Base-by-base conservation (phyloP, 2,329 filamentous ascomycete species). In the Aspergillus puulaauensis region DNA sequence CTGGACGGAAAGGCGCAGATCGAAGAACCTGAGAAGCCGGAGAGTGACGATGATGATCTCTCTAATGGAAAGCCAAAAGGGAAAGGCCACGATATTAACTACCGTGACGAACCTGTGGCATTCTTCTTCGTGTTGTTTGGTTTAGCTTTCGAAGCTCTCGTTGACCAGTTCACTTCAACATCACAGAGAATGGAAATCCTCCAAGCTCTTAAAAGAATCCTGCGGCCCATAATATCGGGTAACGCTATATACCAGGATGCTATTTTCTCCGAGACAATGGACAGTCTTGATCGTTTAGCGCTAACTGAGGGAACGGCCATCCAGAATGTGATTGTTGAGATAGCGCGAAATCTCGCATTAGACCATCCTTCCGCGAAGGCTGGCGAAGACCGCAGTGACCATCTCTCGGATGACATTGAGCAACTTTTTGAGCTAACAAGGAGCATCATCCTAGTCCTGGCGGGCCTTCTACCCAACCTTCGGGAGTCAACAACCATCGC, bases 51-150 rank as follows among this genome's bases (percentile, higher is more conserved):
- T 19, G 64, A 61, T 31, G 48, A 50, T 14, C 39, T 55, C 17
- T 23, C 56, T 9, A 64, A 67, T 21, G 66, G 49, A 21, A 61
- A 70, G 21, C 27, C 50, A 3, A 61, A 83, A 44, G 78, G 80
- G 15, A 90, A 89, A 70, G 83, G 82, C 3, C 82, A 87, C 49
- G 90, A 93, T 64, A 98, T 99, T 77, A 98, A 98, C 74, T 99
- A 99, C 72, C 90, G 95, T 48, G 93, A 98, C 69, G 95, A 99
- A 72, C 95, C 95, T 0, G 91, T 98, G 1, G 95, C 95, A 0
- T 99, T 99, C 81, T 99, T 99, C 80, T 99, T 99, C 68, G 93
- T 99, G 14, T 83, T 99, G 0, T 99, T 98, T 67, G 95, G 95
- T 11, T 88, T 99, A 57, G 92, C 93, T 0, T 98, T 99, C 66